Evolutionary conservation across 2,329 filamentous ascomycete species (phyloP), one percentile per base, ranked within the genome.

Genomic region (Taxawa tesnikishii): DNA sequence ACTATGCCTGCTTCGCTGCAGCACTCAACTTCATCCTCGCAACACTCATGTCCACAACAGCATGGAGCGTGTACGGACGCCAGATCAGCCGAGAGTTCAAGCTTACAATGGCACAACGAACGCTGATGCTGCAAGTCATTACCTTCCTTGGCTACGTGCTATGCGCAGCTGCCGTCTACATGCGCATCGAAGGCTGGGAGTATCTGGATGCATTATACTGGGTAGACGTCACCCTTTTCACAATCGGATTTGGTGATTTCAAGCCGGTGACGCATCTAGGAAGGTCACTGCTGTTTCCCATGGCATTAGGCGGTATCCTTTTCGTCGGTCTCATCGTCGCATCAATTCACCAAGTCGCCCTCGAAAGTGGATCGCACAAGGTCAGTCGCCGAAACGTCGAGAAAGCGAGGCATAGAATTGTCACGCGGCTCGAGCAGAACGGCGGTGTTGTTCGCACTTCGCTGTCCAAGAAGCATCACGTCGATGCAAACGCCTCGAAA

Each of bases 61-160:
- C 66, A 1, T 57, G 57, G 31, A 67, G 68, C 4, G 66, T 68
- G 5, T 62, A 55, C 36, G 56, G 48, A 29, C 61, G 59, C 1
- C 62, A 68, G 29, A 70, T 69, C 38, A 54, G 55, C 14, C 62
- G 59, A 31, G 60, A 68, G 16, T 92, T 92, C 42, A 60, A 66
- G 4, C 63, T 92, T 15, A 84, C 79, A 1, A 69, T 74, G 34
- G 78, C 77, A 40, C 83, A 92, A 53, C 70, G 84, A 11, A 90
- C 82, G 0, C 60, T 93, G 15, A 92, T 92, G 65, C 58, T 92
- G 18, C 83, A 92, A 55, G 88, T 82, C 2, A 87, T 88, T 50
- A 61, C 77, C 36, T 79, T 88, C 46, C 73, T 88, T 26, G 57
- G 79, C 28, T 93, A 88, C 59, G 59, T 93, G 0, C 71, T 80